Base-by-base conservation (phyloP, 2,329 filamentous ascomycete species). In the Celoporthe dispersa region DNA sequence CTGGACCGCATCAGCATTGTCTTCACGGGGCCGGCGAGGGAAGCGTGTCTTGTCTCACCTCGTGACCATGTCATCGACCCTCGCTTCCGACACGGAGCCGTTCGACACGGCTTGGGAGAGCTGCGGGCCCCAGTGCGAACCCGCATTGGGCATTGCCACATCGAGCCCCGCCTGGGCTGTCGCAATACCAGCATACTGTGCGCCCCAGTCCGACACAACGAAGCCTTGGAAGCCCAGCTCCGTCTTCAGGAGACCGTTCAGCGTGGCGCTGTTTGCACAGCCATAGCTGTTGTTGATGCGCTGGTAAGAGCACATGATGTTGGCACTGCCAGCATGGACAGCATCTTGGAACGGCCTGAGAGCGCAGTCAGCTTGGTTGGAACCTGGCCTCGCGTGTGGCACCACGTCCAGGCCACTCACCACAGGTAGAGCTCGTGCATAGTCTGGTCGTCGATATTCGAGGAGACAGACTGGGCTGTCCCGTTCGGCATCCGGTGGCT, bases 201-300 rank as follows among this genome's bases (percentile, higher is more conserved):
- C 91, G 41, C 80, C 78, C 90, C 91, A 93, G 76, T 94, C 91
- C 0, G 86, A 85, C 55, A 91, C 85, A 1, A 93, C 86, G 73
- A 90, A 92, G 0, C 91, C 91, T 78, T 86, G 84, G 73, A 89
- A 89, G 2, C 86, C 87, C 0, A 89, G 81, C 72, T 89, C 87
- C 1, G 82, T 84, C 76, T 89, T 94, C 64, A 94, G 80, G 0
- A 93, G 80, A 3, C 89, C 87, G 75, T 94, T 94, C 61, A 91
- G 81, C 0, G 87, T 81, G 71, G 90, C 88, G 71, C 87, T 88
- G 79, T 93, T 94, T 75, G 91, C 85, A 78, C 91, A 94, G 3
- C 83, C 87, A 74, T 92, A 92, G 28, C 87, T 71, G 33, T 72
- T 72, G 16, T 72, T 72, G 59, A 72, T 71, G 4, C 71, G 60